These are phyloP conservation scores for Nicotiana rustica DNA, from an alignment of 305 asterid genomes.

Conservation along the genomic window DNA sequence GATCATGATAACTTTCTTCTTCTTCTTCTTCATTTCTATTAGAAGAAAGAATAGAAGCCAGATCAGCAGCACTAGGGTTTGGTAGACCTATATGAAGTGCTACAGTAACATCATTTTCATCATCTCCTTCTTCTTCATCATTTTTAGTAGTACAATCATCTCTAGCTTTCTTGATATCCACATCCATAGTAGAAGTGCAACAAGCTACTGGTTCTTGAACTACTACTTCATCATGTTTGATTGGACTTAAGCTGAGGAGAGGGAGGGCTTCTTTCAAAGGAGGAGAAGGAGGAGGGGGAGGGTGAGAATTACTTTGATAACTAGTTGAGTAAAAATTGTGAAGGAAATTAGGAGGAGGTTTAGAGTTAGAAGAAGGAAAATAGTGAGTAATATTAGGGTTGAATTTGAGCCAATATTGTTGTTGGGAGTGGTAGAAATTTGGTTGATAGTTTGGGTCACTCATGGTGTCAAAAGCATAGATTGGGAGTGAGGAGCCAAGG, in stretches of 20 bases:
- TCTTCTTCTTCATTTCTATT: slow-evolving; percentile 25
- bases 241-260: slow-evolving; percentile 64
- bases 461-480: slow-evolving; percentile 52
- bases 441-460: slow-evolving; percentile 67
- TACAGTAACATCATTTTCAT: slow-evolving; percentile 61
- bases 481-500: slow-evolving; percentile 31
- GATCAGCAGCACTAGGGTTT: slow-evolving; percentile 92
- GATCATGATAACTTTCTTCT: slow-evolving; percentile 32
- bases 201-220: slow-evolving; percentile 37
- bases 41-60: slow-evolving; percentile 55
- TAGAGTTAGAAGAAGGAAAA: slow-evolving; percentile 40
- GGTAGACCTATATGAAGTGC: slow-evolving; percentile 91
- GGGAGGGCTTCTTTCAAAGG: slow-evolving; percentile 87
- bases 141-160: slow-evolving; percentile 2
- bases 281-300: slow-evolving; percentile 69
- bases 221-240: slow-evolving; percentile 42
- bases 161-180: slow-evolving; percentile 35
- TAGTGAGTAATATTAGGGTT: slow-evolving; percentile 48
- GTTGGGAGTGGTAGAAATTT: slow-evolving; percentile 53
- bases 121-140: slow-evolving; percentile 35
- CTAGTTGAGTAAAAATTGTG: slow-evolving; percentile 34
- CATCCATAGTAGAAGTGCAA: slow-evolving; percentile 38
- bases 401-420: slow-evolving; percentile 63
- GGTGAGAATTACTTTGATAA: neutral
- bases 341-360: slow-evolving; percentile 39